Evolutionary conservation across 129 eudicot genomes (phyloP).

Genomic region (Deinandra increscens): DNA sequence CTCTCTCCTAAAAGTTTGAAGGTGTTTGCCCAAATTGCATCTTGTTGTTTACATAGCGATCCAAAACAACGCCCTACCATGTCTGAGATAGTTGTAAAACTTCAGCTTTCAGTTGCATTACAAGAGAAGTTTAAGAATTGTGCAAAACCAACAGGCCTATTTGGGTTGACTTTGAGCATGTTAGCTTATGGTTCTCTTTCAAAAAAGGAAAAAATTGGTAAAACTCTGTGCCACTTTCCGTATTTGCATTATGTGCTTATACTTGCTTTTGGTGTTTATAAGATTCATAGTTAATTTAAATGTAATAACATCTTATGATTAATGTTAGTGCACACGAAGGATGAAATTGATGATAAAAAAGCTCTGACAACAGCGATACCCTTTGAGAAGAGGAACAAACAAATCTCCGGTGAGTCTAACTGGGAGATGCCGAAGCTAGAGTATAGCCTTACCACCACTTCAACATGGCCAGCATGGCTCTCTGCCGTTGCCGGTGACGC

Average conservation of each 20-base stretch:
- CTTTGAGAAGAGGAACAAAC: no score
- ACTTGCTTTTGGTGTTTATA: neutral
- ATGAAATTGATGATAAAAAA: no score
- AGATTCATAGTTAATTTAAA: neutral
- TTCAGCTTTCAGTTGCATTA: neutral
- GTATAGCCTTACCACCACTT: slow-evolving; percentile 37
- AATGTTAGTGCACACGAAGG: neutral
- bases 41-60: slow-evolving; percentile 9
- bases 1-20: slow-evolving; percentile 12
- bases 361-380: no score
- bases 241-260: neutral
- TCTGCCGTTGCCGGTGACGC: slow-evolving; percentile 65
- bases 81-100: slow-evolving; percentile 25
- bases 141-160: neutral
- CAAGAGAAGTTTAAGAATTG: slow-evolving; percentile 7
- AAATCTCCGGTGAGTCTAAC: no score
- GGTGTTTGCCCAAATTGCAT: slow-evolving; percentile 23
- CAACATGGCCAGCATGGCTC: slow-evolving; percentile 84
- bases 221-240: neutral
- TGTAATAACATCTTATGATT: neutral
- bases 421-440: no score
- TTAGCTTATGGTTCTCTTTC: neutral
- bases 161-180: slow-evolving; percentile 10
- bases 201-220: slow-evolving; percentile 1
- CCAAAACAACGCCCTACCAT: slow-evolving; percentile 26